Conservation (phyloP, 768 basidiomycete species). For the Termitomyces sp. region DNA sequence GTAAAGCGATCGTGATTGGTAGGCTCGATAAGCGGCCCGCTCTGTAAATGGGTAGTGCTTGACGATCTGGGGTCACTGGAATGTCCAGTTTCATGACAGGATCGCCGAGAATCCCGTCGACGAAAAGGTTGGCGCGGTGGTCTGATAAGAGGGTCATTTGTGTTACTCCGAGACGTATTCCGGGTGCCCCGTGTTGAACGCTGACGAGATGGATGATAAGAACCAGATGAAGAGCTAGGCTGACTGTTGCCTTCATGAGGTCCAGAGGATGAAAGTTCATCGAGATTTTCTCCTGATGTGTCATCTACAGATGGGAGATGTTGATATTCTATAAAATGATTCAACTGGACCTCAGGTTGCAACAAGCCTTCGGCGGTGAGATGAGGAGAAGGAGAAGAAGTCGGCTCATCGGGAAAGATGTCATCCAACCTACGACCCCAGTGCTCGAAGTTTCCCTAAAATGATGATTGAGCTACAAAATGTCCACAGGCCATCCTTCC, state of each 20-base stretch:
- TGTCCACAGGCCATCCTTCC: too few species aligned
- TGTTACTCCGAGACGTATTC: background rate
- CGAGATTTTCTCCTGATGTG: background rate
- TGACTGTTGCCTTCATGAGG: background rate
- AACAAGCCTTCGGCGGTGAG: background rate
- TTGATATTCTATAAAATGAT: conserved; percentile 4
- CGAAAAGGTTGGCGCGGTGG: background rate
- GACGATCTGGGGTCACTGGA: background rate
- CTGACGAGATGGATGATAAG: background rate
- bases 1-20: background rate
- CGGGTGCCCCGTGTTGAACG: background rate
- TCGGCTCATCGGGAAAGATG: background rate
- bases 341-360: background rate
- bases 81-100: background rate
- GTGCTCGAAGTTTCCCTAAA: conserved; percentile 1
- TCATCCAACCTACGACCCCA: conserved; percentile 5
- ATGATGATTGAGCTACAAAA: background rate
- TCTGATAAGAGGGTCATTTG: background rate
- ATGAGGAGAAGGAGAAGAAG: background rate
- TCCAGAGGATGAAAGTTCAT: background rate
- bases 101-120: background rate
- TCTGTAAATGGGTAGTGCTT: background rate
- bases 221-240: background rate
- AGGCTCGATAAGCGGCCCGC: background rate
- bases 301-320: background rate